Conservation (phyloP, 805 yeast species). For the Crinitomyces ghanaensis region DNA sequence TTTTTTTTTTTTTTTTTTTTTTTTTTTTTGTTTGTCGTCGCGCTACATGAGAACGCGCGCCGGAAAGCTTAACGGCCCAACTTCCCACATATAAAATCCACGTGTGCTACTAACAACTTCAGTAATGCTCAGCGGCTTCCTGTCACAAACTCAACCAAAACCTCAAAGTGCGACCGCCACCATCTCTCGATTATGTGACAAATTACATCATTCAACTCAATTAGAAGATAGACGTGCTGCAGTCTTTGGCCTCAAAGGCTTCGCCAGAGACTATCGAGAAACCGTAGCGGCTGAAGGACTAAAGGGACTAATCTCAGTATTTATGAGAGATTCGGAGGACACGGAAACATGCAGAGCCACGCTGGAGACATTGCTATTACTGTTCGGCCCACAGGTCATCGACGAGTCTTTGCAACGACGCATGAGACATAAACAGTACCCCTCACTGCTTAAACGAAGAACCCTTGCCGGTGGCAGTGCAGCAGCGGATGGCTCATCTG, state of each 20-base stretch:
- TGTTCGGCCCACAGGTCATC: conserved; percentile 48
- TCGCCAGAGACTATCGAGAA: conserved; percentile 81
- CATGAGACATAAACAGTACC: too few species aligned
- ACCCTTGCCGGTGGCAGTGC: too few species aligned
- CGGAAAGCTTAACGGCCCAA: too few species aligned
- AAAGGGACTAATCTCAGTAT: conserved; percentile 54
- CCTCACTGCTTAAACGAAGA: too few species aligned
- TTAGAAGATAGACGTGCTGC: conserved; percentile 87
- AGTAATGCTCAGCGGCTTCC: conserved; percentile 27
- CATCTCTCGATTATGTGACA: conserved; percentile 77
- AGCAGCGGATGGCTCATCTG: too few species aligned
- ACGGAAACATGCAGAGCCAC: conserved; percentile 64
- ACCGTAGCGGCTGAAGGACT: conserved; percentile 80
- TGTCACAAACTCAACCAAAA: conserved; percentile 36
- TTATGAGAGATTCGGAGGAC: conserved; percentile 58
- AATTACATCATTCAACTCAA: conserved; percentile 70
- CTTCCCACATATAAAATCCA: too few species aligned
- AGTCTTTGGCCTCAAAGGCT: conserved; percentile 76
- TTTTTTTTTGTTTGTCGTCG: too few species aligned
- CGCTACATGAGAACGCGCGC: too few species aligned
- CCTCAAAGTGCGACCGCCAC: conserved; percentile 64
- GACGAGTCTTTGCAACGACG: too few species aligned
- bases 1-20: too few species aligned
- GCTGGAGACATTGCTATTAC: conserved; percentile 71
- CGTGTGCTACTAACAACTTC: not conserved